Evolutionary conservation across 441 rosid genomes (phyloP).

Genomic region (Adansonia madagascariensis): DNA sequence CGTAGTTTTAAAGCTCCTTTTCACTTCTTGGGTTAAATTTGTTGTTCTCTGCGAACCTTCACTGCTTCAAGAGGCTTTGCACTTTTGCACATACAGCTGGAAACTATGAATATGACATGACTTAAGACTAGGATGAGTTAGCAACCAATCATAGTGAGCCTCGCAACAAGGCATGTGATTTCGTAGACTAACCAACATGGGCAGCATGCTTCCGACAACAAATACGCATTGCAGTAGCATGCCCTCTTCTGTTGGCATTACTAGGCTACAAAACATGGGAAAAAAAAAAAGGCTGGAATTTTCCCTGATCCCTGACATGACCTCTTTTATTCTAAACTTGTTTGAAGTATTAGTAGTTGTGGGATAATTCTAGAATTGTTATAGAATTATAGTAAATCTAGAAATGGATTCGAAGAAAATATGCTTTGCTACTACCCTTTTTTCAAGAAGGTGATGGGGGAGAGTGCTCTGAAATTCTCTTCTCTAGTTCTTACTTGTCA

Average conservation of each 20-base stretch:
- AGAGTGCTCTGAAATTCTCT: background rate
- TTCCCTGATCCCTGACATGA: background rate
- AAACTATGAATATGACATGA: background rate
- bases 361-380: background rate
- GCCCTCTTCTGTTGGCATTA: background rate
- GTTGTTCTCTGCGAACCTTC: background rate
- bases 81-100: background rate
- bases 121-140: background rate
- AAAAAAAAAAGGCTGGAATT: background rate
- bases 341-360: background rate
- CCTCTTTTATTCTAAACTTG: conserved; percentile 17
- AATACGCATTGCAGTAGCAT: background rate
- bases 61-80: background rate
- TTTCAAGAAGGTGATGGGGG: background rate
- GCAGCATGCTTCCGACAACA: conserved; percentile 22
- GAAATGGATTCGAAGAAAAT: background rate
- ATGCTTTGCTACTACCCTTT: background rate
- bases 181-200: conserved; percentile 27
- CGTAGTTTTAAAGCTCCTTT: background rate
- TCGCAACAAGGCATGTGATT: conserved; percentile 35
- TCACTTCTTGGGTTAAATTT: background rate
- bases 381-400: background rate
- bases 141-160: background rate
- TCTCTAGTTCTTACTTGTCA: background rate
- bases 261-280: background rate